Percentiles rank a stretch among this genome's conserved stretches.
Conservation (phyloP, 345 rosid genomes). For the Brassica napus region DNA sequence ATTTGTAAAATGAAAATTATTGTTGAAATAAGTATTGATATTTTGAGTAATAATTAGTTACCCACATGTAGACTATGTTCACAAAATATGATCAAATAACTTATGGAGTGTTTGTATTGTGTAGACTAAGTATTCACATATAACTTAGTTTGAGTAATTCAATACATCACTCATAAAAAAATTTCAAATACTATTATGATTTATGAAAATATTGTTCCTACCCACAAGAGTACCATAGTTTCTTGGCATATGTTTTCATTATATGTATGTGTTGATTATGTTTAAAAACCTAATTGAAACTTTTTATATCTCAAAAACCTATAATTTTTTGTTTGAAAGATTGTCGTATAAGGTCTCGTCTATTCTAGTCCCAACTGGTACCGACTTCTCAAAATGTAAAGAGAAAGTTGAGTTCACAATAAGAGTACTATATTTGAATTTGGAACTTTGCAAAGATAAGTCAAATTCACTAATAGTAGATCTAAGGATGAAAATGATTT, state of each 20-base stretch:
- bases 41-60: background rate
- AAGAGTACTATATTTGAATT: background rate
- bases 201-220: no score
- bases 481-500: no score
- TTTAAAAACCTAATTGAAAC: no score
- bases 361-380: background rate
- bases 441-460: background rate
- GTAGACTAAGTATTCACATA: background rate
- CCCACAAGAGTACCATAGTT: no score
- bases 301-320: no score
- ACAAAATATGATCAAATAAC: background rate
- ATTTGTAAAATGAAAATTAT: no score
- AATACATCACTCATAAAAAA: background rate
- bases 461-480: no score
- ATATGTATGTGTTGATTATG: no score
- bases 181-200: no score
- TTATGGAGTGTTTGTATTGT: background rate
- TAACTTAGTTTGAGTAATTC: background rate
- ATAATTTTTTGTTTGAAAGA: no score
- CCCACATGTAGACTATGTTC: background rate
- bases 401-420: background rate
- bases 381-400: background rate
- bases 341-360: background rate
- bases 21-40: no score
- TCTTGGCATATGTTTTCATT: no score